Percentiles rank a stretch among this genome's conserved stretches.
These are phyloP conservation scores for Myrmaecium sp. DNA, from an alignment of 2,329 filamentous ascomycete genomes.

Conservation along the genomic window DNA sequence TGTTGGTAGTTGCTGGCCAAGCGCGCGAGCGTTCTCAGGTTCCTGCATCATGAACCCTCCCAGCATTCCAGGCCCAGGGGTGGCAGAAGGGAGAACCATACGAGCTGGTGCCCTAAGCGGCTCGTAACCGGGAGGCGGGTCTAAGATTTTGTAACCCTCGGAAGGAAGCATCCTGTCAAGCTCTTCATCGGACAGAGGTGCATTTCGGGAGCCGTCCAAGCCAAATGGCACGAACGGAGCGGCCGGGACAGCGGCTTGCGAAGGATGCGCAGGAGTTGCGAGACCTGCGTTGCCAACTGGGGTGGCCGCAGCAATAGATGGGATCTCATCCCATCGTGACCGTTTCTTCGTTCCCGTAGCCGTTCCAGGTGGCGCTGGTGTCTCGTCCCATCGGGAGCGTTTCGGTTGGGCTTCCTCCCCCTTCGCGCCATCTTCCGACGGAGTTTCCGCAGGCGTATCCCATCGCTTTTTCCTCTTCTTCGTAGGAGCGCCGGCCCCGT, in stretches of 20 bases:
- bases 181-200: slow-evolving; percentile 79
- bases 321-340: slow-evolving; percentile 86
- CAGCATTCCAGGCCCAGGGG: slow-evolving; percentile 42
- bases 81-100: slow-evolving; percentile 56
- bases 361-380: slow-evolving; percentile 43
- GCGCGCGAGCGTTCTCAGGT: slow-evolving; percentile 62
- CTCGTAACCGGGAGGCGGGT: slow-evolving; percentile 81
- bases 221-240: slow-evolving; percentile 49
- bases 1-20: slow-evolving; percentile 81
- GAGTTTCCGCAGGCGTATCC: slow-evolving; percentile 54
- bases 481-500: slow-evolving; percentile 39
- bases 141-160: slow-evolving; percentile 83
- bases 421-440: slow-evolving; percentile 30
- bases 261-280: slow-evolving; percentile 58
- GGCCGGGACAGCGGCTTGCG: slow-evolving; percentile 36
- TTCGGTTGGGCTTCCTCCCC: slow-evolving; percentile 29
- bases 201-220: slow-evolving; percentile 68
- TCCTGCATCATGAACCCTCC: slow-evolving; percentile 96
- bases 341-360: slow-evolving; percentile 45
- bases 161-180: slow-evolving; percentile 79
- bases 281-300: slow-evolving; percentile 58
- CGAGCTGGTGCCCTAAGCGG: slow-evolving; percentile 60
- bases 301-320: slow-evolving; percentile 46
- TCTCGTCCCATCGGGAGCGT: slow-evolving; percentile 77
- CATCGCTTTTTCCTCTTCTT: slow-evolving; percentile 89